phyloP scores from a whole-genome alignment of 371 early-diverging fungal species.

The Mucor saturninus region DNA sequence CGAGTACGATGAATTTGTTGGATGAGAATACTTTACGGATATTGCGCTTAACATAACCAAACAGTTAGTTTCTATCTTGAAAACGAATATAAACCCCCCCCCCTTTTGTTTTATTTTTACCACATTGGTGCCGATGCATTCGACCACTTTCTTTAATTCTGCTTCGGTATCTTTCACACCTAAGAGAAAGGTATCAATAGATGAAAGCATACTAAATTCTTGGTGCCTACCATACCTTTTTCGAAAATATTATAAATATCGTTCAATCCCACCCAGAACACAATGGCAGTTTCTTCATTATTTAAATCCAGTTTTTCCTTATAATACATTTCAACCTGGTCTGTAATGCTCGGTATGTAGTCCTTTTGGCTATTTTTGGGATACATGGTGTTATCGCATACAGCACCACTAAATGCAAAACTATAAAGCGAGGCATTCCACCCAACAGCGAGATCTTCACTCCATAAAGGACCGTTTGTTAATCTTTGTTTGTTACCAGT shows the following conservation, averaged over 20 bases:
- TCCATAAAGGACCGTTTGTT: constrained; percentile 58
- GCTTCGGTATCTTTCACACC: neutral
- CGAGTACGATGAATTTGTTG: constrained; percentile 41
- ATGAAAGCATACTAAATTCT: neutral
- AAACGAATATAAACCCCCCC: too few relatives aligned
- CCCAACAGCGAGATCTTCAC: constrained; percentile 45
- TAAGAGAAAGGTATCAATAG: neutral
- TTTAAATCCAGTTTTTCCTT: constrained; percentile 30
- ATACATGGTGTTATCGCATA: constrained; percentile 39
- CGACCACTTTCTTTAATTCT: constrained; percentile 24
- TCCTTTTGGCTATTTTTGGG: constrained; percentile 1
- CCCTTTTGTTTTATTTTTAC: constrained; percentile 20
- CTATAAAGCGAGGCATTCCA: constrained; percentile 49
- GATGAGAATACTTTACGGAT: constrained; percentile 43
- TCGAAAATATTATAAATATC: constrained; percentile 38
- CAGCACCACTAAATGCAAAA: constrained; percentile 52
- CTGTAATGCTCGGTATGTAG: constrained; percentile 42
- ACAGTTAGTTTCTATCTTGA: too few relatives aligned
- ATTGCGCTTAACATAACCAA: constrained; percentile 25
- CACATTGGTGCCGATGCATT: constrained; percentile 44
- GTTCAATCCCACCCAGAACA: constrained; percentile 49
- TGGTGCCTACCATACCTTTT: neutral
- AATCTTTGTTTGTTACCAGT: constrained; percentile 41
- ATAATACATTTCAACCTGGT: constrained; percentile 54
- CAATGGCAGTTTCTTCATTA: constrained; percentile 42